These are phyloP conservation scores for Phytophthora pseudosyringae DNA, from an alignment of 352 stramenopile species.

Conservation along the genomic window DNA sequence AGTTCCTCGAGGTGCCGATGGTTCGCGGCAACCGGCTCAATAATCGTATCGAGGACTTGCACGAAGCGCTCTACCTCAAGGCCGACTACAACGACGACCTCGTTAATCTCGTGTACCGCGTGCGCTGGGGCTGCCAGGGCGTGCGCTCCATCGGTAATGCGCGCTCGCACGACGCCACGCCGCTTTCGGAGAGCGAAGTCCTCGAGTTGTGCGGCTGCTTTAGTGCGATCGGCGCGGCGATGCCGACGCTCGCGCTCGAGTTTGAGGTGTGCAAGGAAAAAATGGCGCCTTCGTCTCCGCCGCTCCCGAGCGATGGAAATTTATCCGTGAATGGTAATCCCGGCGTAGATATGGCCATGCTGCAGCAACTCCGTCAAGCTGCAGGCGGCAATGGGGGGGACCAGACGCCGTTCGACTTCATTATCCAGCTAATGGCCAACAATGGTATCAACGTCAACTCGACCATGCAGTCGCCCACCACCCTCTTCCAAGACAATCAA, in stretches of 20 bases:
- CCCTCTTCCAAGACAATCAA: slow-evolving; percentile 25
- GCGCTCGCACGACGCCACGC: slow-evolving; percentile 28
- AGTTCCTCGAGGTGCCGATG: slow-evolving; percentile 33
- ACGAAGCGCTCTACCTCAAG: slow-evolving; percentile 33
- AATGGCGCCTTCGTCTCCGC: not conserved
- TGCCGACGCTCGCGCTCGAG: slow-evolving; percentile 33
- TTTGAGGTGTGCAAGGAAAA: slow-evolving; percentile 33
- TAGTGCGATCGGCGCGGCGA: slow-evolving; percentile 37
- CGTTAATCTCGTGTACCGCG: slow-evolving; percentile 40
- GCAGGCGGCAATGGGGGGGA: slow-evolving; percentile 12
- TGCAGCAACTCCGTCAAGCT: slow-evolving; percentile 33
- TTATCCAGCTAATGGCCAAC: slow-evolving; percentile 39
- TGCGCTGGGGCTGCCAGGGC: slow-evolving; percentile 37
- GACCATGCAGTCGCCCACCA: slow-evolving; percentile 9
- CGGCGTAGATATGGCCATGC: slow-evolving; percentile 25
- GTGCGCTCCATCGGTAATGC: slow-evolving; percentile 37
- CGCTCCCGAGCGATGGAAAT: slow-evolving; percentile 16
- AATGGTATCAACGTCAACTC: slow-evolving; percentile 34
- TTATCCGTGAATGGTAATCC: slow-evolving; percentile 29
- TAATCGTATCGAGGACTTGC: slow-evolving; percentile 42
- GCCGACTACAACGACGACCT: slow-evolving; percentile 29
- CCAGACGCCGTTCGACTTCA: slow-evolving; percentile 35
- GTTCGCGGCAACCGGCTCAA: slow-evolving; percentile 23
- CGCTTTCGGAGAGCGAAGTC: slow-evolving; percentile 37
- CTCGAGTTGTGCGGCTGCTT: slow-evolving; percentile 39